These are phyloP conservation scores for Pleurotus cornucopiae DNA, from an alignment of 768 basidiomycete genomes.

Conservation along the genomic window DNA sequence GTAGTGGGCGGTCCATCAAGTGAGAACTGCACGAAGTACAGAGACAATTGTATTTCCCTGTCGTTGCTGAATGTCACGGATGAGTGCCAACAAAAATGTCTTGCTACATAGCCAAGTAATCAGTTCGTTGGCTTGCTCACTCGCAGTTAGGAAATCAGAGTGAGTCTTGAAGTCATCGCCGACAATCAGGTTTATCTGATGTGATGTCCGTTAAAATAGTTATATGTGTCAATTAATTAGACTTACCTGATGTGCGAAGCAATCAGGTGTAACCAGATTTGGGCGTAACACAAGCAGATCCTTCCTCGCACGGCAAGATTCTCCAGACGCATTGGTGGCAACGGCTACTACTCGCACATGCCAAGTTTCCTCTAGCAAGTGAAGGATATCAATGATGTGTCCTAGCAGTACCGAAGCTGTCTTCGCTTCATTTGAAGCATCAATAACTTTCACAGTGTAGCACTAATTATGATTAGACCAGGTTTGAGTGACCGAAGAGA, in stretches of 20 bases:
- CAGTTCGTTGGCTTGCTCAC: conserved; percentile 26
- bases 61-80: conserved; percentile 19
- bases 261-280: conserved; percentile 15
- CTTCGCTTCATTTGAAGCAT: conserved; percentile 25
- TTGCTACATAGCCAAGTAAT: conserved; percentile 36
- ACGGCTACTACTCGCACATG: conserved; percentile 18
- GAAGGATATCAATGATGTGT: conserved; percentile 14
- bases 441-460: conserved; percentile 21
- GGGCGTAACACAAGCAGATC: conserved; percentile 11
- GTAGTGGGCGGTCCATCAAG: conserved; percentile 32
- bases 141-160: conserved; percentile 15
- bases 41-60: conserved; percentile 8
- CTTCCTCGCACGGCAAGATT: conserved; percentile 14
- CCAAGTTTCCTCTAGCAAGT: conserved; percentile 18
- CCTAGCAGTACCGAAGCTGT: too few relatives aligned
- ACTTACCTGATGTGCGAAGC: conserved; percentile 17
- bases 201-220: background rate
- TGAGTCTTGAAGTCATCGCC: conserved; percentile 30
- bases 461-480: conserved; percentile 16
- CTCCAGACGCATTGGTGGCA: conserved; percentile 25
- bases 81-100: conserved; percentile 24
- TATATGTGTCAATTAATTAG: background rate
- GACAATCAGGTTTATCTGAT: conserved; percentile 35
- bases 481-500: background rate
- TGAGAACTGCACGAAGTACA: conserved; percentile 30